These are phyloP conservation scores for Podila minutissima DNA, from an alignment of 192 early-diverging fungal species.

Conservation along the genomic window DNA sequence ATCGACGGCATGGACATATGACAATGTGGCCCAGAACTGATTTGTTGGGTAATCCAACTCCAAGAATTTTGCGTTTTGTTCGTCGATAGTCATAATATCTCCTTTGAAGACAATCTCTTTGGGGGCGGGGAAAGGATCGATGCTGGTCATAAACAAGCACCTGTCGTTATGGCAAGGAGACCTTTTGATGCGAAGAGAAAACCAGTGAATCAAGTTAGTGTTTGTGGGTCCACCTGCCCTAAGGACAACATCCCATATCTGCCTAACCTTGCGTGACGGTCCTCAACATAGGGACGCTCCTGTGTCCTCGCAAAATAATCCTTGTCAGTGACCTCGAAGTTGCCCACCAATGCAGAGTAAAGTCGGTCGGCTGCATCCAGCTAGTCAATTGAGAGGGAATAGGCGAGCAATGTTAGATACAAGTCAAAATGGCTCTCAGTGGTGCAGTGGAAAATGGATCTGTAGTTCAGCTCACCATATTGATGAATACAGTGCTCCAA, in stretches of 20 bases:
- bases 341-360: slow-evolving; percentile 47
- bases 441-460: not conserved
- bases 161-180: slow-evolving; percentile 60
- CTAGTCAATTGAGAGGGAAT: slow-evolving; percentile 6
- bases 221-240: too few relatives aligned
- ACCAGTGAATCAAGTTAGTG: not conserved
- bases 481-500: slow-evolving; percentile 47
- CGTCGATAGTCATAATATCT: slow-evolving; percentile 41
- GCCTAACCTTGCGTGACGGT: slow-evolving; percentile 52
- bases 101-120: slow-evolving; percentile 38
- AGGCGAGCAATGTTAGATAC: not conserved
- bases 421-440: not conserved
- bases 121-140: slow-evolving; percentile 58
- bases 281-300: slow-evolving; percentile 35
- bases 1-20: slow-evolving; percentile 63
- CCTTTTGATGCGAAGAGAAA: slow-evolving; percentile 16
- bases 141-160: slow-evolving; percentile 61
- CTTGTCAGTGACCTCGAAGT: slow-evolving; percentile 35
- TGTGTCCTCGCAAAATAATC: slow-evolving; percentile 56
- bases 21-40: slow-evolving; percentile 50
- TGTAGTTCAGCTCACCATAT: slow-evolving; percentile 27
- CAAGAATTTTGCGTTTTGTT: slow-evolving; percentile 52
- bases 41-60: slow-evolving; percentile 44
- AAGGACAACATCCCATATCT: not conserved
- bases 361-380: slow-evolving; percentile 57